Conservation (phyloP, 371 early-diverging fungal genomes). For the Rhizopus microsporus region DNA sequence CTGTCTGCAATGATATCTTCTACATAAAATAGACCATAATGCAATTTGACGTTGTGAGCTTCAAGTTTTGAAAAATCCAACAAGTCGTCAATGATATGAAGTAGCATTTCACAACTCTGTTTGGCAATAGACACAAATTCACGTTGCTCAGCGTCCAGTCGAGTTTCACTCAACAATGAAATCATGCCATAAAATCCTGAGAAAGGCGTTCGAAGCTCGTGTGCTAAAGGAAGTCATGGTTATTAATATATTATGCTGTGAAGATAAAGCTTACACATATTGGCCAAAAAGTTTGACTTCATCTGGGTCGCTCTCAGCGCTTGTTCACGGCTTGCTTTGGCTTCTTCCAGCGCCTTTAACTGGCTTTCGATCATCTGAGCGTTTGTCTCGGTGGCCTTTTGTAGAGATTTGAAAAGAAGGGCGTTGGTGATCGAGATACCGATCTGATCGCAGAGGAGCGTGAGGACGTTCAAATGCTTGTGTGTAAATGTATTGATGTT, state of each 20-base stretch:
- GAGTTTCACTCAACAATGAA: conserved; percentile 54
- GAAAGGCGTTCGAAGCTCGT: conserved; percentile 56
- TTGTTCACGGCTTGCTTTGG: conserved; percentile 42
- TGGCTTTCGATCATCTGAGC: conserved; percentile 45
- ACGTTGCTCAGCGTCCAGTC: conserved; percentile 54
- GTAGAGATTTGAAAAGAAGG: conserved; percentile 51
- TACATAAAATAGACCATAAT: conserved; percentile 51
- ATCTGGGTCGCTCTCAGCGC: conserved; percentile 45
- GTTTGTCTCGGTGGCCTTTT: conserved; percentile 42
- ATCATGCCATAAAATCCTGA: conserved; percentile 65
- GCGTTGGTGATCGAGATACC: conserved; percentile 67
- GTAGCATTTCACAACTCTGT: conserved; percentile 61
- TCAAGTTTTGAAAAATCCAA: conserved; percentile 66
- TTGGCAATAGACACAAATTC: conserved; percentile 66
- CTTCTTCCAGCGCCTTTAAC: conserved; percentile 44
- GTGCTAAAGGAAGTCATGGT: conserved; percentile 20
- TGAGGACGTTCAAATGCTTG: conserved; percentile 54
- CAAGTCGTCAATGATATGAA: conserved; percentile 63
- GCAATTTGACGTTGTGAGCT: conserved; percentile 63
- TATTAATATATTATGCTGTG: background rate
- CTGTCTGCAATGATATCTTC: conserved; percentile 59
- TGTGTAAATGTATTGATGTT: conserved; percentile 56
- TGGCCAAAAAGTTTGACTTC: conserved; percentile 59
- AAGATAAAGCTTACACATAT: conserved; percentile 46
- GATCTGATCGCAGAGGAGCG: conserved; percentile 61